Evolutionary conservation across 306 rosid species (phyloP).

Genomic region (Cicer pinnatifidum): DNA sequence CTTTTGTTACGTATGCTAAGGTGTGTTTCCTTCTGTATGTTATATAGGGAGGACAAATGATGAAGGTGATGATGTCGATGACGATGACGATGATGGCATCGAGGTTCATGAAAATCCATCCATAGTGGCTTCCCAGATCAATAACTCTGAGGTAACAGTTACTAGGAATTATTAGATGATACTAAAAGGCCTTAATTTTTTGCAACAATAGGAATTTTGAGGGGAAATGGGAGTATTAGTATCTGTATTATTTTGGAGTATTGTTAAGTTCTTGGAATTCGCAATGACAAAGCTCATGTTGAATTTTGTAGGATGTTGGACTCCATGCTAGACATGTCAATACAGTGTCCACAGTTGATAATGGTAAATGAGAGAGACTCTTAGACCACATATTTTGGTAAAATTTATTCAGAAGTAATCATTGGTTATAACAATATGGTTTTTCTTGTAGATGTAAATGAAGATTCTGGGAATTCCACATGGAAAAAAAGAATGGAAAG

Average conservation of each 20-base stretch:
- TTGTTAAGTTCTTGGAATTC: slow-evolving; percentile 23
- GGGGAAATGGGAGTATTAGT: not conserved
- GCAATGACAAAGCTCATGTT: slow-evolving; percentile 37
- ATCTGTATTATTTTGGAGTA: slow-evolving; percentile 27
- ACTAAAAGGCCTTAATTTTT: not conserved
- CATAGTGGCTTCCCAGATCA: slow-evolving; percentile 58
- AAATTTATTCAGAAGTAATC: slow-evolving; percentile 20
- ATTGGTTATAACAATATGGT: slow-evolving; percentile 31
- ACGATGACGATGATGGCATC: slow-evolving; percentile 39
- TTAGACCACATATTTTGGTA: slow-evolving; percentile 2
- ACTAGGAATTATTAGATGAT: not conserved
- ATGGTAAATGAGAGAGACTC: slow-evolving; percentile 60
- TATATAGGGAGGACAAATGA: slow-evolving; percentile 48
- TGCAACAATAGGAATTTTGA: slow-evolving; percentile 1
- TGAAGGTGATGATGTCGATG: slow-evolving; percentile 48
- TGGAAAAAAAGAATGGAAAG: slow-evolving; percentile 91
- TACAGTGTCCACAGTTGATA: slow-evolving; percentile 71
- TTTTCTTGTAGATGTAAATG: slow-evolving; percentile 69
- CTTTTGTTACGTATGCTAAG: too few species aligned
- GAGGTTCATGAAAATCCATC: slow-evolving; percentile 52
- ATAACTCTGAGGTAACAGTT: slow-evolving; percentile 57
- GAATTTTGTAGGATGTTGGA: slow-evolving; percentile 67
- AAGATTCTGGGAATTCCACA: slow-evolving; percentile 75
- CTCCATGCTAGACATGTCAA: slow-evolving; percentile 89
- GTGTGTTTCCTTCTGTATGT: too few species aligned